Conservation (phyloP, 139 green algal genomes). For the Chlorella sp. region DNA sequence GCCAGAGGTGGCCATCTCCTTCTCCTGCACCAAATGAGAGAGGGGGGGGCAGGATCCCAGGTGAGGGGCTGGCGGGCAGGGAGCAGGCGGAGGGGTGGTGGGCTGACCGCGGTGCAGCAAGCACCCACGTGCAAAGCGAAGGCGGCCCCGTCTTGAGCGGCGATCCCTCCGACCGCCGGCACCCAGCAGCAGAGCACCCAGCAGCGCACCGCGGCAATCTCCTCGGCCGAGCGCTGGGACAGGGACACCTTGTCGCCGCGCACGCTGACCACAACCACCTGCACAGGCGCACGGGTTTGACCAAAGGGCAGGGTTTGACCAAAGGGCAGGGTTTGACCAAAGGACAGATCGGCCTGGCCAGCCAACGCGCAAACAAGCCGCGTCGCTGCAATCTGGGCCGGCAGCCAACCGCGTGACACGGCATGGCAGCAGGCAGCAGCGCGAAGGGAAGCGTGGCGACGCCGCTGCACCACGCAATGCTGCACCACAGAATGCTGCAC, state of each 20-base stretch:
- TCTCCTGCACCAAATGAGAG: background rate
- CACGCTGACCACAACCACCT: conserved; percentile 52
- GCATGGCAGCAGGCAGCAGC: no score
- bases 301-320: no score
- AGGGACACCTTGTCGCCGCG: conserved; percentile 59
- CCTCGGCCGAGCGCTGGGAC: conserved; percentile 47
- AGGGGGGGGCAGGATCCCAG: background rate
- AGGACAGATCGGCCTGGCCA: no score
- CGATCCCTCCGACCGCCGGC: no score
- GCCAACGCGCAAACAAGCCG: no score
- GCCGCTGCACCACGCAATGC: no score
- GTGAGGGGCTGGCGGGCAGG: background rate
- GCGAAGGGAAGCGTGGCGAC: no score
- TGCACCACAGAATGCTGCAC: no score
- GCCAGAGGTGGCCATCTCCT: conserved; percentile 1
- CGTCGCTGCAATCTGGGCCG: no score
- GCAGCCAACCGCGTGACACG: no score
- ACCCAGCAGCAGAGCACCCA: background rate
- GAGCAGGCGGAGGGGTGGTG: background rate
- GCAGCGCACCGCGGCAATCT: conserved; percentile 32
- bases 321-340: no score
- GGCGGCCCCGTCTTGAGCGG: background rate
- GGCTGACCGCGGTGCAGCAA: background rate
- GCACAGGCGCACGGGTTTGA: background rate
- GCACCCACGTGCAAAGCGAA: background rate